Evolutionary conservation across 2,329 filamentous ascomycete genomes (phyloP), one percentile per base, ranked within the genome.

Genomic region (Graphilbum ipis-grandicollis): DNA sequence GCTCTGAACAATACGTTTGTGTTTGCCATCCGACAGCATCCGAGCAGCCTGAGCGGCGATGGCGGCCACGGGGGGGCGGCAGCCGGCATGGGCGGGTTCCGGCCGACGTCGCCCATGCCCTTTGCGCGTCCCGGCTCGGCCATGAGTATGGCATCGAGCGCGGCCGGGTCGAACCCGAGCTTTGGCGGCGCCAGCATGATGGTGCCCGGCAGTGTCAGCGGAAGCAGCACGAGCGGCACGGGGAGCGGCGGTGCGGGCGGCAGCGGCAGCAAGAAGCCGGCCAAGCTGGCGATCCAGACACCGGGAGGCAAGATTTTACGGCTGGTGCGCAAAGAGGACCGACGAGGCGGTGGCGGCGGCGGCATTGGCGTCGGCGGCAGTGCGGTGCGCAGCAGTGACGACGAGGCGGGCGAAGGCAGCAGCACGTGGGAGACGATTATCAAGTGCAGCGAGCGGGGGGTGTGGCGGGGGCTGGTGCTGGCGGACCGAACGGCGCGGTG

Each of bases 1-100:
- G 86, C 84, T 2, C 66, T 93, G 39, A 94, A 96, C 62, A 96
- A 98, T 53, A 98, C 90, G 0, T 98, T 94, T 52, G 88, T 98
- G 21, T 98, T 98, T 55, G 81, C 81, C 37, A 80, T 98, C 42
- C 81, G 90, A 33, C 90, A 98, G 52, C 86, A 98, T 52, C 82
- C 86, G 0, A 66, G 61, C 53, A 66, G 61, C 52, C 79, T 83
- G 1, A 42, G 55, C 1, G 44, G 51, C 1, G 50, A 43, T 31
- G 9, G 60, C 64, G 5, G 13, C 26, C 5, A 7, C 7, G 13
- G 26, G 26, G 26, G 26, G 14, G 8, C 26, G 9, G 26, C 8
- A 28, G 10, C 14, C 5, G 26, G 26, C 26, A n/a, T 7, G 6
- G 26, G 26, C 4, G 23, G 31, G 10, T 10, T 10, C 12, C 26